Conservation (phyloP, 2,329 filamentous ascomycete genomes). For the Penicillium freii region DNA sequence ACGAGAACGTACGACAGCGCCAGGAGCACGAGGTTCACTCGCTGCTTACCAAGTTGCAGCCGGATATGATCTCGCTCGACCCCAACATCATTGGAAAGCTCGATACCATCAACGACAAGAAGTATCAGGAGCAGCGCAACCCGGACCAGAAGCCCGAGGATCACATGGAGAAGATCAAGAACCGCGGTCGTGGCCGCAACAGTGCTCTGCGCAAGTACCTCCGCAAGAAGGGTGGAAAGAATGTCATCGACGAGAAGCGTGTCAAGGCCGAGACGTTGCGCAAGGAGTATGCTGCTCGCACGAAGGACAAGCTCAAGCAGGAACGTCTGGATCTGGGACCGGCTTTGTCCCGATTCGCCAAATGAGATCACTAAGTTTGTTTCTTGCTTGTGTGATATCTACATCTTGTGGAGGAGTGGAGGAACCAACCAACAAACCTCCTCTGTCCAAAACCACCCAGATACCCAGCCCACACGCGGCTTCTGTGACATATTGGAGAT, state of each 20-base stretch:
- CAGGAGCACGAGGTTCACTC: slow-evolving; percentile 88
- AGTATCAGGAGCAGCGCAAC: slow-evolving; percentile 73
- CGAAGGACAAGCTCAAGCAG: slow-evolving; percentile 64
- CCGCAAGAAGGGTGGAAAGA: slow-evolving; percentile 86
- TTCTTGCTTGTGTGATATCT: slow-evolving; percentile 17
- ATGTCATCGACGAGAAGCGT: slow-evolving; percentile 94
- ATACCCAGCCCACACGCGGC: slow-evolving; percentile 25
- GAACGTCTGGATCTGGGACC: slow-evolving; percentile 77
- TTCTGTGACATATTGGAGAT: slow-evolving; percentile 21
- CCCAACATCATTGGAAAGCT: slow-evolving; percentile 88
- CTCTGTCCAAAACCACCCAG: slow-evolving; percentile 16
- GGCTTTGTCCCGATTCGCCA: slow-evolving; percentile 79
- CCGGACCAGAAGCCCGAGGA: slow-evolving; percentile 69
- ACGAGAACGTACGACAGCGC: slow-evolving; percentile 87
- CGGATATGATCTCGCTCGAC: slow-evolving; percentile 95
- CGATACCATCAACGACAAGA: slow-evolving; percentile 75
- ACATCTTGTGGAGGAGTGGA: slow-evolving; percentile 12
- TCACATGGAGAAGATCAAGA: slow-evolving; percentile 60
- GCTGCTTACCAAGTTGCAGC: slow-evolving; percentile 89
- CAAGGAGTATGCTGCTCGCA: slow-evolving; percentile 64
- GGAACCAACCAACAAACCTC: background rate
- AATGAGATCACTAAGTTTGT: slow-evolving; percentile 51
- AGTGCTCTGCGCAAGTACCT: slow-evolving; percentile 83
- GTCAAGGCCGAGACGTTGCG: slow-evolving; percentile 80
- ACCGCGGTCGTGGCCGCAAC: slow-evolving; percentile 84